Evolutionary conservation across 176 grass and related monocot genomes (phyloP), one percentile per base, ranked within the genome.

Genomic region (Rhipidocladum racemiflorum): DNA sequence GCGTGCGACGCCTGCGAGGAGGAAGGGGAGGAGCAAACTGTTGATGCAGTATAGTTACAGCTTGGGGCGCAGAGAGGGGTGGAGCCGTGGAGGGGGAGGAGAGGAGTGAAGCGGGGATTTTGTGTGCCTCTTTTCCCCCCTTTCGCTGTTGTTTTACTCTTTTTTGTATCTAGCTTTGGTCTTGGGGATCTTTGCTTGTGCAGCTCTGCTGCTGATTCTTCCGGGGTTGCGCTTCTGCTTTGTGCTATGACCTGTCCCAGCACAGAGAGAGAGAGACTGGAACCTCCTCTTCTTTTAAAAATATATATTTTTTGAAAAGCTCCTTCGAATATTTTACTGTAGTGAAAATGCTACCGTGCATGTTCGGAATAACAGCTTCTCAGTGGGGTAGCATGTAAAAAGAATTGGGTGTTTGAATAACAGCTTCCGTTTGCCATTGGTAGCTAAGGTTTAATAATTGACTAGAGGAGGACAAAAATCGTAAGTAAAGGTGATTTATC

Each of bases 41-140:
- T 65, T 68, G 91, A 90, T 23, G 70, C 84, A 71, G 87, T 60
- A 81, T 21, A 18, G 80, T 46, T 85, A 80, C 81, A 68, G 63
- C 82, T 79, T 65, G 61, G 61, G 89, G n/a, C 44, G 61, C 50
- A 34, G 48, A 34, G 38, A 36, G 16, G 9, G 80, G 16, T 15
- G 28, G 35, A 20, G 64, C 66, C 42, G 21, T 6, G 63, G 87
- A 29, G 53, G 87, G n/a, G 56, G 83, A 50, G 88, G 83, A 36
- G 72, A 27, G 55, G 70, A 85, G 82, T 85, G 83, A 85, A 64
- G 83, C 83, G 77, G 83, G 79, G 89, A 91, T 90, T 86, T 86
- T 83, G 36, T 29, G 56, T 6, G 70, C 13, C 17, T 50, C 30
- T 76, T 75, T 55, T 76, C 17, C 13, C 10, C 15, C 53, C 1